Evolutionary conservation across 352 stramenopile genomes (phyloP).

Genomic region (Phytophthora idaei): DNA sequence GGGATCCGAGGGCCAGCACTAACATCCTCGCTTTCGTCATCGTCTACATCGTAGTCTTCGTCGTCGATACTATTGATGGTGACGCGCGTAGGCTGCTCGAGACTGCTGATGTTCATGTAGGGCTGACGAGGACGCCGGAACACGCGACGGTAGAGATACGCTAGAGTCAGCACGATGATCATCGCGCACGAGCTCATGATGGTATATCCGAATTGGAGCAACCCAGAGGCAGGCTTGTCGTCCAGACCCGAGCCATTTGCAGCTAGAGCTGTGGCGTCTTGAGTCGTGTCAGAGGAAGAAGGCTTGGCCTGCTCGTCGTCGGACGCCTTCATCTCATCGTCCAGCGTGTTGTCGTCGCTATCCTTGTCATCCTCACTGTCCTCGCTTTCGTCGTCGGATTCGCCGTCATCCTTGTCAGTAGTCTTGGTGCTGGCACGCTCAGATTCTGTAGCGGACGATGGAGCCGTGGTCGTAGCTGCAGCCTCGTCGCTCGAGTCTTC

Average conservation of each 20-base stretch:
- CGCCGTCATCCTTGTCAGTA: slow-evolving; percentile 8
- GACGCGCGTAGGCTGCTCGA: slow-evolving; percentile 35
- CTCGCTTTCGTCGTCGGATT: slow-evolving; percentile 26
- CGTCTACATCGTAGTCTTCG: slow-evolving; percentile 38
- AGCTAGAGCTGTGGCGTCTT: slow-evolving; percentile 26
- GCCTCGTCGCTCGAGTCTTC: slow-evolving; percentile 25
- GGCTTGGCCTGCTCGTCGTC: slow-evolving; percentile 12
- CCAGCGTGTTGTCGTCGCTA: slow-evolving; percentile 27
- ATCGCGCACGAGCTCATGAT: slow-evolving; percentile 66
- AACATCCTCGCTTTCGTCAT: slow-evolving; percentile 46
- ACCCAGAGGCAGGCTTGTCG: slow-evolving; percentile 34
- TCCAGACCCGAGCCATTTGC: slow-evolving; percentile 30
- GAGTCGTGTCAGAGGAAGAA: slow-evolving; percentile 8
- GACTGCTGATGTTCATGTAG: slow-evolving; percentile 79
- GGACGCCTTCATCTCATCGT: slow-evolving; percentile 33
- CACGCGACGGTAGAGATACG: slow-evolving; percentile 74
- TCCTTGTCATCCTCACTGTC: slow-evolving; percentile 26
- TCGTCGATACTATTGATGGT: slow-evolving; percentile 33
- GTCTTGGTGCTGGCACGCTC: not conserved
- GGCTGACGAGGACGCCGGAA: slow-evolving; percentile 60
- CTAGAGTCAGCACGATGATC: slow-evolving; percentile 63
- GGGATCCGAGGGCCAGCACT: slow-evolving; percentile 25
- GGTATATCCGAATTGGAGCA: slow-evolving; percentile 67
- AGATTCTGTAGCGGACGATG: slow-evolving; percentile 7
- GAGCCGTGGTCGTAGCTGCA: slow-evolving; percentile 1